phyloP scores from a whole-genome alignment of 2,329 filamentous ascomycete genomes.

The Emericellopsis atlantica region DNA sequence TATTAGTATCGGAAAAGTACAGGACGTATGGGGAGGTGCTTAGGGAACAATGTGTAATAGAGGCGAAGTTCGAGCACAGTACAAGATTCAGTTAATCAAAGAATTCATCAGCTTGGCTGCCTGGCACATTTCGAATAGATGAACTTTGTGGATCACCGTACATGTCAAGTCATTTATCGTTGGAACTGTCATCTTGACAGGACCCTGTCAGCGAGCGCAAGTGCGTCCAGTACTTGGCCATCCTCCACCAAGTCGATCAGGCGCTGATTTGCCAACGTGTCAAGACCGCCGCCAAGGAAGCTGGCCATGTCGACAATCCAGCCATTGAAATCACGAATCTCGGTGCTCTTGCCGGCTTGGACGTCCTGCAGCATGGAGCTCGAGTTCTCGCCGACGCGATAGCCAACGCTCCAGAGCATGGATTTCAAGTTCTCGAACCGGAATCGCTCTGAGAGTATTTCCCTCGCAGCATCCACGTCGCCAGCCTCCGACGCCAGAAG shows the following conservation, averaged over 20 bases:
- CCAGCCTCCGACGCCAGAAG: conserved; percentile 18
- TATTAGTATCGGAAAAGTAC: too few relatives aligned
- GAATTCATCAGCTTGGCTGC: too few relatives aligned
- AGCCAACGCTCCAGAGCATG: conserved; percentile 33
- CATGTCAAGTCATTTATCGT: too few relatives aligned
- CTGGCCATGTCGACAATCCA: conserved; percentile 37
- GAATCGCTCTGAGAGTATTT: conserved; percentile 23
- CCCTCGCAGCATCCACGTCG: background rate
- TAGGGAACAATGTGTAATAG: too few relatives aligned
- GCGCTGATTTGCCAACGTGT: conserved; percentile 23
- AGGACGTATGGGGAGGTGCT: too few relatives aligned
- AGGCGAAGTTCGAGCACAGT: too few relatives aligned
- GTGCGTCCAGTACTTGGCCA: conserved; percentile 11
- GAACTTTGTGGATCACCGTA: too few relatives aligned
- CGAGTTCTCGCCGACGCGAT: conserved; percentile 37
- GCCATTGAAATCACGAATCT: conserved; percentile 47
- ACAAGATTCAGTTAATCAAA: too few relatives aligned
- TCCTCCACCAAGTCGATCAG: conserved; percentile 30
- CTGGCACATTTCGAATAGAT: too few relatives aligned
- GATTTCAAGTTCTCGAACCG: conserved; percentile 24
- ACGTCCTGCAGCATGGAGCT: conserved; percentile 54
- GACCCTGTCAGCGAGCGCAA: too few relatives aligned
- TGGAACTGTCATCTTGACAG: too few relatives aligned
- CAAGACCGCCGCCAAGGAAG: conserved; percentile 16
- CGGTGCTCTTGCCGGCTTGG: conserved; percentile 34